Base-by-base conservation (phyloP, 1,139 yeast genomes). In the Candida frijolesensis region DNA sequence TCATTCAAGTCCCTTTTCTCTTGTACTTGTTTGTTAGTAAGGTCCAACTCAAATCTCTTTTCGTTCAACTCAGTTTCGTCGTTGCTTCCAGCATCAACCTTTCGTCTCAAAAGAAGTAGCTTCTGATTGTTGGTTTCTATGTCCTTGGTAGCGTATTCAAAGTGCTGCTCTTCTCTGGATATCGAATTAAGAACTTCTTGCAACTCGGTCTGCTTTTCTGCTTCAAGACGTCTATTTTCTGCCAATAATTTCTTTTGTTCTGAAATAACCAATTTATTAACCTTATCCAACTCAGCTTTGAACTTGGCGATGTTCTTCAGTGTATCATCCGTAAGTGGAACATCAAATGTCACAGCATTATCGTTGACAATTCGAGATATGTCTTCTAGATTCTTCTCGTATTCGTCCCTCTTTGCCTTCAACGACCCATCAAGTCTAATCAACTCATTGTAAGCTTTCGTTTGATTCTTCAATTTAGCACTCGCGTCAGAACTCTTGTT, bases 391-490 rank as follows among this genome's bases (percentile, higher is more conserved):
- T 66, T 59, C 7, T 48, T 47, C 11, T 59, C 56, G 48, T 65
- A 67, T 35, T 58, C 63, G 2, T 50, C 45, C 58, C 86, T 74
- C 41, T 79, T 77, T 0, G 84, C 80, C 49, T 72, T 73, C 46
- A 85, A 67, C 45, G 83, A 79, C 2, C 95, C 96, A 55, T 83
- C 83, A 44, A 72, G 61, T 32, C 83, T 70, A 7, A 80, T 76
- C 18, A 74, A 62, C 1, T 65, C 65, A 55, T 80, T 79, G 48
- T 76, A 73, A 5, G 66, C 59, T 0, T 59, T 59, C 45, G 83
- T 71, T 2, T 63, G 46, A 3, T 15, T 25, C 11, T 63, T 64
- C 5, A 75, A 52, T 6, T 49, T 51, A 1, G 46, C 45, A 11
- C 59, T 54, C 34, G 63, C 46, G 0, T 50, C 49, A n/a, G 51